Evolutionary conservation across 495 filamentous ascomycete genomes (phyloP).

Genomic region (Tuber aestivum): DNA sequence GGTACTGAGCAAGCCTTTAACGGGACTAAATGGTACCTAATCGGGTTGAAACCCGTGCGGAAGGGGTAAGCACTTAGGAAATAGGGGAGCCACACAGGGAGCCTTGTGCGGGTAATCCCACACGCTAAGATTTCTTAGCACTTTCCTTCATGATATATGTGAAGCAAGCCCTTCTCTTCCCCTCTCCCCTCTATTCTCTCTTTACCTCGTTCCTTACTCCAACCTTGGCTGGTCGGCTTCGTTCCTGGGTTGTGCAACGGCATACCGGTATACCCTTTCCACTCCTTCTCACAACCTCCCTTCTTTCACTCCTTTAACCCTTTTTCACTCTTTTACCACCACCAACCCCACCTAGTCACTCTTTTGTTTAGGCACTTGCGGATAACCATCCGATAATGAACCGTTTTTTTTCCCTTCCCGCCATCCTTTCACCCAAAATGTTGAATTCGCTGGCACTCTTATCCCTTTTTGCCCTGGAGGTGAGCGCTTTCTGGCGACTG

Average conservation of each 20-base stretch:
- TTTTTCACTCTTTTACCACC: not conserved
- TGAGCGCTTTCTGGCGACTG: conserved; percentile 78
- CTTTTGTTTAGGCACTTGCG: not conserved
- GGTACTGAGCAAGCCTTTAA: not conserved
- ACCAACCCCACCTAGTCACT: not conserved
- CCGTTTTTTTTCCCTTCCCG: not conserved
- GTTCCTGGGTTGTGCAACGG: not conserved
- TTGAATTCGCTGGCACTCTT: conserved; percentile 22
- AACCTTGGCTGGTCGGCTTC: not conserved
- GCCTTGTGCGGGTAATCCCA: not conserved
- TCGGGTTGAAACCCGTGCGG: not conserved
- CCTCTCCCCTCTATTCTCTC: not conserved
- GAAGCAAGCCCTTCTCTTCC: not conserved
- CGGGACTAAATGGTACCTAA: not conserved
- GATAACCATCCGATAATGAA: not conserved
- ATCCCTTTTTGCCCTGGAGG: conserved; percentile 39
- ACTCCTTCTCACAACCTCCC: not conserved
- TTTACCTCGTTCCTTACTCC: not conserved
- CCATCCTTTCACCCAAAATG: conserved; percentile 8
- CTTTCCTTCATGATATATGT: not conserved
- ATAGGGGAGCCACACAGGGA: not conserved
- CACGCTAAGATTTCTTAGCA: not conserved
- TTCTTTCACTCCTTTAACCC: not conserved
- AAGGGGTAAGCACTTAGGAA: not conserved
- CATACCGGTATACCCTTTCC: not conserved